Evolutionary conservation across 2,329 filamentous ascomycete species (phyloP), one percentile per base, ranked within the genome.

Genomic region (Neocucurbitaria cava): DNA sequence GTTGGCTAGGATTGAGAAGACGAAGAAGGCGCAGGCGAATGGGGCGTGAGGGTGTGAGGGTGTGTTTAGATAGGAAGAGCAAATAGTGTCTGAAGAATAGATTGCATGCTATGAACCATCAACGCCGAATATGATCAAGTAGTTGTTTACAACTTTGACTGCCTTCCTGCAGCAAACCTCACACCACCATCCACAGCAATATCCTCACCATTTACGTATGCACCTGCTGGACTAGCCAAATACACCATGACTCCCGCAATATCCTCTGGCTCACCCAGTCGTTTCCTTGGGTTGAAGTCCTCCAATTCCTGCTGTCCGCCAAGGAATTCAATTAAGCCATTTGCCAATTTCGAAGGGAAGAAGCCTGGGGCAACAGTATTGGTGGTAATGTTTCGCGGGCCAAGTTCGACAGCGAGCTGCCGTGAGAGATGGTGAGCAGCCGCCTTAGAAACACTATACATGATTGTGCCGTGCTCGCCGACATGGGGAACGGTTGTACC

Each of bases 251-350:
- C 68, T 5, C 71, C 74, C 17, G 72, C 74, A 51, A 76, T 76
- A 38, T 76, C 74, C 45, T 73, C 69, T 2, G 72, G 65, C 39
- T 70, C 64, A 3, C 74, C 74, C 3, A 76, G 49, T 31, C 71
- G 58, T 47, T 67, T 68, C 2, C 72, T 57, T 0, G 74, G 74
- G 46, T 73, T 75, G 13, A 45, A 56, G 17, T 71, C 61, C 24
- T 69, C 62, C 13, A 76, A 47, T 40, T 68, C 81, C 66, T 84
- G 77, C 3, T 77, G 74, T 11, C 74, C 75, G 3, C 75, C 75
- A 3, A 75, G 55, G 17, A 67, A 65, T 17, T 76, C 71, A 36
- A 78, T 77, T 44, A 77, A 56, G 3, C 71, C 73, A 28, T 72
- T 71, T 2, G 74, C 72, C 7, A 76, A 55, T 44, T 76, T 74